Evolutionary conservation across 306 rosid genomes (phyloP).

Genomic region (Lathyrus sativus): DNA sequence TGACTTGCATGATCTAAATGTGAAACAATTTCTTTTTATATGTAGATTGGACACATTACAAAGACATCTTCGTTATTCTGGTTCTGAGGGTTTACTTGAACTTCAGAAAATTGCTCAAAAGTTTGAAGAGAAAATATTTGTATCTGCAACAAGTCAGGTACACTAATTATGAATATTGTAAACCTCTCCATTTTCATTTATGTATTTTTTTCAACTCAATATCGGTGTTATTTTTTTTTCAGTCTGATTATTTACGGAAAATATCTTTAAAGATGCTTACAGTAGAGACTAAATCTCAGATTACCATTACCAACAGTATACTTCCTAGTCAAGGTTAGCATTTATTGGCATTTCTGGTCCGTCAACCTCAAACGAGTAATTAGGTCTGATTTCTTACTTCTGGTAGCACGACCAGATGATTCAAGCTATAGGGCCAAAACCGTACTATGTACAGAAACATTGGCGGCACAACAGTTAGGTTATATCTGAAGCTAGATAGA

Average conservation of each 20-base stretch:
- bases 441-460: too few species aligned
- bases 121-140: neutral
- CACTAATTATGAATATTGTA: too few species aligned
- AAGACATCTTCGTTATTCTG: conserved; percentile 62
- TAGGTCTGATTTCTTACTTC: too few species aligned
- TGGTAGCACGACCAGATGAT: too few species aligned
- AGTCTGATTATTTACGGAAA: conserved; percentile 47
- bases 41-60: conserved; percentile 65
- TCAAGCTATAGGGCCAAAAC: too few species aligned
- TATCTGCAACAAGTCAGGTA: too few species aligned
- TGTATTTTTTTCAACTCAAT: conserved; percentile 25
- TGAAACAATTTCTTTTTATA: conserved; percentile 16
- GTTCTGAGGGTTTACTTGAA: conserved; percentile 57
- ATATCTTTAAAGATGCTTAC: conserved; percentile 42
- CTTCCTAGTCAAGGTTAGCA: conserved; percentile 57
- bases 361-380: too few species aligned
- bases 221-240: neutral
- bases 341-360: neutral
- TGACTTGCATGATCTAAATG: too few species aligned
- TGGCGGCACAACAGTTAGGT: too few species aligned
- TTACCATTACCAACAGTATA: conserved; percentile 32
- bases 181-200: too few species aligned
- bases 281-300: conserved; percentile 58
- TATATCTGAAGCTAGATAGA: too few species aligned
- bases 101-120: conserved; percentile 55